Evolutionary conservation across 163 green algal species (phyloP), one percentile per base, ranked within the genome.

Genomic region (Chlamydomonas reinhardtii): DNA sequence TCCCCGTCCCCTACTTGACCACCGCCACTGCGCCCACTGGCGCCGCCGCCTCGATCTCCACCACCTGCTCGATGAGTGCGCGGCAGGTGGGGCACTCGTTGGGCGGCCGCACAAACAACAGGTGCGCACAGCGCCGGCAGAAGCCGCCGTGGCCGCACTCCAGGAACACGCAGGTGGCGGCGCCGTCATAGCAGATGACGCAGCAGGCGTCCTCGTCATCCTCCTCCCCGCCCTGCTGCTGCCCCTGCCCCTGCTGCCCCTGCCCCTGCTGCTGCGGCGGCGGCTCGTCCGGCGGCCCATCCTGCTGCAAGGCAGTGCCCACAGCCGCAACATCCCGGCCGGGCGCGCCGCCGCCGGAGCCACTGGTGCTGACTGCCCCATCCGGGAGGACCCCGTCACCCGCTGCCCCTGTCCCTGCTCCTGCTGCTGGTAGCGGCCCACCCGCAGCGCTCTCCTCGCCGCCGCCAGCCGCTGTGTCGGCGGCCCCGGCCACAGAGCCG

Each of bases 11-110:
- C 19, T 14, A 70, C 65, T 77, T 77, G 66, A 86, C 69, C 25
- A 19, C 14, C 15, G 54, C 69, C 79, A 86, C 69, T 69, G 72
- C 32, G 1, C 79, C 79, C 79, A 86, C 79, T 2, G 69, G 66
- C 39, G 52, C 69, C 69, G 4, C 66, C 39, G 43, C 37, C 65
- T 84, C 77, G 6, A 84, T 73, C 79, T 86, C 79, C 69, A 86
- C 79, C 70, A 79, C 79, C 86, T 93, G 90, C 56, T 92, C 68
- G 5, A 95, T 93, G 29, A 24, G 27, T 35, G 81, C 43, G 9
- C 93, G 59, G 84, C 93, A 96, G 20, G 89, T 90, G 32, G 93
- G 93, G 88, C 93, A 96, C 86, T 94, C 89, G 74, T 90, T 91
- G 37, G 93, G 92, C 48, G 92, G 92, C 48, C 90, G 80, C 39